Percentiles rank a stretch among this genome's conserved stretches.
These are phyloP conservation scores for Hyaloperonospora brassicae DNA, from an alignment of 352 stramenopile species.

Conservation along the genomic window DNA sequence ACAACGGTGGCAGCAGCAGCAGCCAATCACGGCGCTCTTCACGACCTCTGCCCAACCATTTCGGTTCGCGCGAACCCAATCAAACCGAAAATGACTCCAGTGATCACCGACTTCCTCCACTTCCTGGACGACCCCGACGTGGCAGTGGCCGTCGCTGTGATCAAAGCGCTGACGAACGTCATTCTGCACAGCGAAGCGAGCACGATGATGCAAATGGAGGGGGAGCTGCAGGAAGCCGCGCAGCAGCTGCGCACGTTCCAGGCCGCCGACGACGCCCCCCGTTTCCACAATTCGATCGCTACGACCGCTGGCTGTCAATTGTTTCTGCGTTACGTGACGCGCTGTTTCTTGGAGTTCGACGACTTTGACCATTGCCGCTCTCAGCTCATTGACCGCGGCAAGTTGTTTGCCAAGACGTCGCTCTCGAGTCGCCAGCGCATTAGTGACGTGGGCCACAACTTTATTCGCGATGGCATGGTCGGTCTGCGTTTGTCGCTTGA, in stretches of 20 bases:
- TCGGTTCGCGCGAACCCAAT: too few relatives aligned
- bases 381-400: constrained; percentile 87
- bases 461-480: constrained; percentile 91
- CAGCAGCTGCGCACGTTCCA: constrained; percentile 58
- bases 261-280: constrained; percentile 35
- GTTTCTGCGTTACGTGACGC: constrained; percentile 91
- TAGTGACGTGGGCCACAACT: constrained; percentile 87
- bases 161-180: constrained; percentile 89
- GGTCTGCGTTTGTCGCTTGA: not conserved
- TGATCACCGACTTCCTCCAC: constrained; percentile 67
- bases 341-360: constrained; percentile 86
- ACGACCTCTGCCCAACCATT: too few relatives aligned
- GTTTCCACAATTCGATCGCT: constrained; percentile 84
- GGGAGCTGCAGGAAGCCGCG: constrained; percentile 85
- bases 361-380: constrained; percentile 90
- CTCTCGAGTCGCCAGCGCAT: constrained; percentile 90
- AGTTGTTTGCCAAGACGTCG: constrained; percentile 90
- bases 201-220: constrained; percentile 94
- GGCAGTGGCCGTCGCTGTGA: constrained; percentile 89
- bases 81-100: constrained; percentile 13
- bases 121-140: constrained; percentile 69
- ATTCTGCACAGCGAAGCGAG: constrained; percentile 86
- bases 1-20: too few relatives aligned
- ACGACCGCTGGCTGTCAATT: constrained; percentile 88
- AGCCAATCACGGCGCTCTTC: too few relatives aligned